These are phyloP conservation scores for Adansonia gregorii DNA, from an alignment of 441 rosid genomes.

Conservation along the genomic window DNA sequence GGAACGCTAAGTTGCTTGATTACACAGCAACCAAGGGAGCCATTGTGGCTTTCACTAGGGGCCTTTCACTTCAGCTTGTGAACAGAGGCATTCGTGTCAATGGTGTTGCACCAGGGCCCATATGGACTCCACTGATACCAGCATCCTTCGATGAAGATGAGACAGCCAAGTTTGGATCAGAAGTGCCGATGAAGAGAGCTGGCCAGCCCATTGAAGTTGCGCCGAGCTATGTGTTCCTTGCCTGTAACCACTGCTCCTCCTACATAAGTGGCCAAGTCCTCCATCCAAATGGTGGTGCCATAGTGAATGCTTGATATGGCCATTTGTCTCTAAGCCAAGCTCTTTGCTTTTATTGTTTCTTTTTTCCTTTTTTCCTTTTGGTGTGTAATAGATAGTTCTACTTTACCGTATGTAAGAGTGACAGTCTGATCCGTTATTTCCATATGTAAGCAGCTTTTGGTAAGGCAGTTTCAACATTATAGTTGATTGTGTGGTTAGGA, in stretches of 20 bases:
- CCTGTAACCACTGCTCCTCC: conserved; percentile 75
- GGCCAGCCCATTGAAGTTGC: conserved; percentile 81
- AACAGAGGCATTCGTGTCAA: conserved; percentile 65
- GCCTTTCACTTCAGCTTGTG: conserved; percentile 72
- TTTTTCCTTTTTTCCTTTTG: too few relatives aligned
- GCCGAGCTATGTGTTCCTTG: conserved; percentile 71
- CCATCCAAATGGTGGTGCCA: conserved; percentile 74
- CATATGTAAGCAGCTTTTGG: background rate
- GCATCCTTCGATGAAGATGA: conserved; percentile 63
- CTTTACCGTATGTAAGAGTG: background rate
- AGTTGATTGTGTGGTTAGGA: background rate
- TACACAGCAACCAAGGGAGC: conserved; percentile 86
- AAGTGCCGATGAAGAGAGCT: conserved; percentile 71
- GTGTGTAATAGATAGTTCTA: too few relatives aligned
- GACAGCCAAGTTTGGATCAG: conserved; percentile 48
- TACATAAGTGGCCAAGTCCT: conserved; percentile 78
- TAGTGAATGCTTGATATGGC: conserved; percentile 55
- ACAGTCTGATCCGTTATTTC: background rate
- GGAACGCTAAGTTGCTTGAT: conserved; percentile 57
- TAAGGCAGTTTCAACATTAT: background rate
- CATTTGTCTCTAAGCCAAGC: background rate
- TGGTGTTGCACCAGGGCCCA: conserved; percentile 81
- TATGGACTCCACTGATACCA: conserved; percentile 82
- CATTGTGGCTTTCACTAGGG: conserved; percentile 70
- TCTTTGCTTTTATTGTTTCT: background rate